phyloP scores from a whole-genome alignment of 305 asterid genomes.

The Nicotiana rustica region DNA sequence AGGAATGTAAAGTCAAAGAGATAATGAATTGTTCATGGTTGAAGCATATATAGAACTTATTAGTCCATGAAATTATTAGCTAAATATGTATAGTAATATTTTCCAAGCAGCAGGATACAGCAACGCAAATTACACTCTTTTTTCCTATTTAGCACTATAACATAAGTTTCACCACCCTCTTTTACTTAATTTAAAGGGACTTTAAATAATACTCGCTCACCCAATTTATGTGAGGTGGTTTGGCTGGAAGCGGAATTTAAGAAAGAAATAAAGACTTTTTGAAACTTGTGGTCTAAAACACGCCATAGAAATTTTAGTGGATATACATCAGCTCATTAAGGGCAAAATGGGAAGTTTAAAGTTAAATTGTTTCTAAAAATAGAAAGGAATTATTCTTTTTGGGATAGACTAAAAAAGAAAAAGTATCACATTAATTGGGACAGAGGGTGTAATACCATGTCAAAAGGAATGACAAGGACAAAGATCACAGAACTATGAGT shows the following conservation, averaged over 20 bases:
- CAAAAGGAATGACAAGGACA: not conserved
- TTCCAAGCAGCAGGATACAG: not conserved
- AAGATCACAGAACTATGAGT: slow-evolving; percentile 10
- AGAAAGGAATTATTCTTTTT: too few species aligned
- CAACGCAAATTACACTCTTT: not conserved
- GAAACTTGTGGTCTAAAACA: too few species aligned
- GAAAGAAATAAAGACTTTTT: too few species aligned
- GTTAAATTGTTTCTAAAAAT: too few species aligned
- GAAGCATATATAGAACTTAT: not conserved
- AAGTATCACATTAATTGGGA: too few species aligned
- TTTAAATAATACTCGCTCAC: not conserved
- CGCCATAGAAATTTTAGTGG: too few species aligned
- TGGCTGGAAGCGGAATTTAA: too few species aligned
- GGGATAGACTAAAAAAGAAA: too few species aligned
- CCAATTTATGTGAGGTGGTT: too few species aligned
- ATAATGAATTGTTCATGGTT: not conserved
- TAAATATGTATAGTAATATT: not conserved
- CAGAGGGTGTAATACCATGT: not conserved
- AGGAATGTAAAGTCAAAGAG: slow-evolving; percentile 17
- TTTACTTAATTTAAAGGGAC: not conserved
- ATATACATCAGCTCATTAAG: too few species aligned
- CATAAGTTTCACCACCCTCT: not conserved
- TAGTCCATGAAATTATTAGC: slow-evolving; percentile 1
- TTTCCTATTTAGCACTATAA: not conserved
- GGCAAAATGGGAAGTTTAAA: too few species aligned